A percentile compares a stretch with the other conserved stretches of the same genome.
Conservation (phyloP, 1,139 yeast species). For the Yamadazyma triangularis region DNA sequence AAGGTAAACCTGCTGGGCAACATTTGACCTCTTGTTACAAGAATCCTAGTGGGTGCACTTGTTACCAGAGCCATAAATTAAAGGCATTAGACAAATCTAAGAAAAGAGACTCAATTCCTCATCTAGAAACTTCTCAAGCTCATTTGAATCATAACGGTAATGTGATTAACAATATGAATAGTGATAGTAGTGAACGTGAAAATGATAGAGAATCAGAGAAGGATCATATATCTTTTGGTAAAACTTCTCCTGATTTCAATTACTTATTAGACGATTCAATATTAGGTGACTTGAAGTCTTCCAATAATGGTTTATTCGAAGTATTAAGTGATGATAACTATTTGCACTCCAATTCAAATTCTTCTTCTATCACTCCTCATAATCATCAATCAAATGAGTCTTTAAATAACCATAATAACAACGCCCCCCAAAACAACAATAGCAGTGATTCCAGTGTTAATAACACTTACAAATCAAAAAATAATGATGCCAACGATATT, state of each 20-base stretch:
- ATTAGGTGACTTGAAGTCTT: slow-evolving; percentile 25
- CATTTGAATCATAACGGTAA: neutral
- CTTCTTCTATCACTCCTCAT: slow-evolving; percentile 1
- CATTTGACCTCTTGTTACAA: slow-evolving; percentile 49
- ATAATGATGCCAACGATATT: slow-evolving; percentile 5
- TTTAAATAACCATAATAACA: neutral
- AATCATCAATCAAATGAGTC: slow-evolving; percentile 1
- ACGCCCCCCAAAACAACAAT: neutral
- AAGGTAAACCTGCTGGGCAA: slow-evolving; percentile 41
- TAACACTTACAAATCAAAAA: slow-evolving; percentile 1
- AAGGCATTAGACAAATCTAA: slow-evolving; percentile 24
- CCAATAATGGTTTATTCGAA: slow-evolving; percentile 24
- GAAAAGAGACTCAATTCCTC: slow-evolving; percentile 11
- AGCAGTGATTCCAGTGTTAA: too few relatives aligned
- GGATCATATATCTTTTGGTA: neutral
- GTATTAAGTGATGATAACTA: slow-evolving; percentile 12
- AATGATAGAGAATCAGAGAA: slow-evolving; percentile 3
- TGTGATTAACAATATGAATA: slow-evolving; percentile 1
- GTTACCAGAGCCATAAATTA: slow-evolving; percentile 25
- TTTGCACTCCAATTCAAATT: neutral
- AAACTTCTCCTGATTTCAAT: slow-evolving; percentile 13
- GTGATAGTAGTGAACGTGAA: slow-evolving; percentile 5
- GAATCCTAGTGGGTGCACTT: slow-evolving; percentile 52
- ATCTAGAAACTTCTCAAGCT: neutral
- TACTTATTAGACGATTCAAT: slow-evolving; percentile 29